These are phyloP conservation scores for Amauroascus verrucosus DNA, from an alignment of 2,329 filamentous ascomycete genomes.

Conservation along the genomic window DNA sequence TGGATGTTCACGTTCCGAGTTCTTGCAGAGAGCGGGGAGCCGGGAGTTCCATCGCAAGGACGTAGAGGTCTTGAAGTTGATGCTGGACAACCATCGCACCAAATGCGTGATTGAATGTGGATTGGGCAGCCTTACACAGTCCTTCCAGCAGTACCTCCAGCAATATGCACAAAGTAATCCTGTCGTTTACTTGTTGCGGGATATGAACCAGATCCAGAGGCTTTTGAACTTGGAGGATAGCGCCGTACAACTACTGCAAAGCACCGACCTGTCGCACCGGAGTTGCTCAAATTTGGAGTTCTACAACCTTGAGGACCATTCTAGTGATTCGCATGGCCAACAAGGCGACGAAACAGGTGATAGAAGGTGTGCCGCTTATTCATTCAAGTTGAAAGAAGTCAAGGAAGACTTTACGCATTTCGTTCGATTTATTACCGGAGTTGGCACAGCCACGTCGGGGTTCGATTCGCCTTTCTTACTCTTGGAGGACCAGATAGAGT, in stretches of 20 bases:
- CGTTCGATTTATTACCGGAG: slow-evolving; percentile 48
- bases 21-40: slow-evolving; percentile 53
- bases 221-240: slow-evolving; percentile 51
- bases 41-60: slow-evolving; percentile 43
- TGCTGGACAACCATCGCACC: slow-evolving; percentile 49
- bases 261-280: slow-evolving; percentile 45
- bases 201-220: slow-evolving; percentile 52
- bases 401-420: slow-evolving; percentile 39
- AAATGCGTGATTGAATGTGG: slow-evolving; percentile 59
- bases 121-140: slow-evolving; percentile 56
- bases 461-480: slow-evolving; percentile 46
- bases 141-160: slow-evolving; percentile 49
- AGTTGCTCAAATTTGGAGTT: slow-evolving; percentile 65
- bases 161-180: slow-evolving; percentile 56
- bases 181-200: slow-evolving; percentile 59
- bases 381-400: slow-evolving; percentile 1
- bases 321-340: not conserved
- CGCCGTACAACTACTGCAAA: slow-evolving; percentile 48
- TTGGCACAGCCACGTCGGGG: not conserved
- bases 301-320: slow-evolving; percentile 47
- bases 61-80: slow-evolving; percentile 49
- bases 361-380: not conserved
- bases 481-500: slow-evolving; percentile 50
- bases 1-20: slow-evolving; percentile 52
- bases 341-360: not conserved